Conservation (phyloP, 140 eudicot species). For the Anethum foeniculum region DNA sequence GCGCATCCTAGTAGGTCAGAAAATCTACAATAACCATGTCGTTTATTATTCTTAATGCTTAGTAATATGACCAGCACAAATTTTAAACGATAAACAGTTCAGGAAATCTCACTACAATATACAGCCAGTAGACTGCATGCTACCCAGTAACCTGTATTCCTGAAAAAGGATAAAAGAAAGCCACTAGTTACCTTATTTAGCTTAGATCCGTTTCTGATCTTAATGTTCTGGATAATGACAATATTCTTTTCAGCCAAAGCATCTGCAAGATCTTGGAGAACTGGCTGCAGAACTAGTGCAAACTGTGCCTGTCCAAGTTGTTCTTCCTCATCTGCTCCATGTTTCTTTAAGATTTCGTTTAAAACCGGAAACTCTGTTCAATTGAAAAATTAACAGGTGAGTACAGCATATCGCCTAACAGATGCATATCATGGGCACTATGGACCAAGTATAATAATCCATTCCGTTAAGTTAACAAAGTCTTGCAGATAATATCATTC, state of each 20-base stretch:
- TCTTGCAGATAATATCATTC: background rate
- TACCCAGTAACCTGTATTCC: background rate
- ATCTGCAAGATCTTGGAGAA: constrained; percentile 37
- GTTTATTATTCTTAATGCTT: background rate
- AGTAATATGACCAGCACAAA: background rate
- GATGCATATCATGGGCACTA: background rate
- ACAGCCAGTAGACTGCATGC: background rate
- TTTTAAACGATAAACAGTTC: background rate
- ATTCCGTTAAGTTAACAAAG: background rate
- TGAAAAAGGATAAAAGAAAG: background rate
- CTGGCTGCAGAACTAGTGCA: constrained; percentile 33
- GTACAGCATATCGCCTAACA: background rate
- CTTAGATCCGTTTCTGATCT: constrained; percentile 34
- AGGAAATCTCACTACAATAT: background rate
- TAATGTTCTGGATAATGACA: constrained; percentile 23
- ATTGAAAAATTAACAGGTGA: background rate
- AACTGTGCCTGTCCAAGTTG: constrained; percentile 44
- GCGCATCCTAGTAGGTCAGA: background rate
- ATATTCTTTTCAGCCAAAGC: constrained; percentile 30
- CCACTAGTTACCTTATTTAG: constrained; percentile 27
- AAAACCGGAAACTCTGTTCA: constrained; percentile 33
- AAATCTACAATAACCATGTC: background rate
- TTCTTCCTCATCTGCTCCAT: constrained; percentile 40
- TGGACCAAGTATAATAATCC: background rate
- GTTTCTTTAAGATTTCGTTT: constrained; percentile 35